These are phyloP conservation scores for Didymella lethalis DNA, from an alignment of 2,329 filamentous ascomycete species.

Conservation along the genomic window DNA sequence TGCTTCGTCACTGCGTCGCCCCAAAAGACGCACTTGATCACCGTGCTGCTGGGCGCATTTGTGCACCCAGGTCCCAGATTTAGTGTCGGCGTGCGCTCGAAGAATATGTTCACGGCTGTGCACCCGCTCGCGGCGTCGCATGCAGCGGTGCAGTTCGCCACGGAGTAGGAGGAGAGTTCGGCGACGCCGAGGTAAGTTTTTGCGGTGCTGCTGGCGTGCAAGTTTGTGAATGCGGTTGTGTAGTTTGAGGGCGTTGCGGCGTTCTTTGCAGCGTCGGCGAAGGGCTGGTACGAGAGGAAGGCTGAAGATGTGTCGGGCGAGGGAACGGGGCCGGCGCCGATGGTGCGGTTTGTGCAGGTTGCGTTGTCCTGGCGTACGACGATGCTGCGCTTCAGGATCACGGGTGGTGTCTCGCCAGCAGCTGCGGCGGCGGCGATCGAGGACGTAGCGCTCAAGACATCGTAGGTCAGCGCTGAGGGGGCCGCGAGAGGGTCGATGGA, in stretches of 20 bases:
- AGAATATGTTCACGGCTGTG: constrained; percentile 37
- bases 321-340: constrained; percentile 23
- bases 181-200: constrained; percentile 32
- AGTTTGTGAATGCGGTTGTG: constrained; percentile 34
- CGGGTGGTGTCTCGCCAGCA: constrained; percentile 12
- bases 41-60: constrained; percentile 28
- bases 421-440: constrained; percentile 18
- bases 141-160: constrained; percentile 33
- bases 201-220: constrained; percentile 34
- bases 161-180: constrained; percentile 37
- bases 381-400: constrained; percentile 3
- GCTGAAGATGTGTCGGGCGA: constrained; percentile 17
- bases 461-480: constrained; percentile 8
- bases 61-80: constrained; percentile 22
- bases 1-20: constrained; percentile 21
- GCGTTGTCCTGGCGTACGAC: constrained; percentile 10
- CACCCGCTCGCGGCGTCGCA: constrained; percentile 28
- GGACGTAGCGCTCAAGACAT: constrained; percentile 4
- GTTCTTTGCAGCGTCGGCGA: constrained; percentile 24
- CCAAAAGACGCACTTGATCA: constrained; percentile 37
- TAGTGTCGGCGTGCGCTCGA: constrained; percentile 32
- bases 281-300: constrained; percentile 29
- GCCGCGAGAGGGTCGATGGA: constrained; percentile 18
- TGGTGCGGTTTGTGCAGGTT: constrained; percentile 18
- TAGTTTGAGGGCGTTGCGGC: constrained; percentile 39